Percentiles rank a stretch among this genome's conserved stretches.
Evolutionary conservation across 2,329 filamentous ascomycete genomes (phyloP).

Genomic region (Pseudogymnoascus sp.): DNA sequence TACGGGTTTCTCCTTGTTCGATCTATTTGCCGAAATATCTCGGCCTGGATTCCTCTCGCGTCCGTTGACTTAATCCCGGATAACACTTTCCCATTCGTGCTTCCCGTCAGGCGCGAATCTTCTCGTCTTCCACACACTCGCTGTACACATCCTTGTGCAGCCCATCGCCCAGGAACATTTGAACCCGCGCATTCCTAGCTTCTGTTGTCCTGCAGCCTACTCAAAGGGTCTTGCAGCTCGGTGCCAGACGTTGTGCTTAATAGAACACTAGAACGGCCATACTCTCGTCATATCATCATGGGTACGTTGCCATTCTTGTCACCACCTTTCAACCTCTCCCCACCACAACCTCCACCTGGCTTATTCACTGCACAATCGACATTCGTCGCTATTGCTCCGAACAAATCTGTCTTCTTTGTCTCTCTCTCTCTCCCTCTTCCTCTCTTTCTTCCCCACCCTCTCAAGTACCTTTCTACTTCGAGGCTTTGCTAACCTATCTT

Average conservation of each 20-base stretch:
- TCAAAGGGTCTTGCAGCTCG: slow-evolving; percentile 8
- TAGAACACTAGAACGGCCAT: background rate
- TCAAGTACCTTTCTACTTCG: background rate
- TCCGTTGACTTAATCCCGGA: background rate
- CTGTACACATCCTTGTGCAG: slow-evolving; percentile 10
- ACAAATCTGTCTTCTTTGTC: background rate
- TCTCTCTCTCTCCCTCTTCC: background rate
- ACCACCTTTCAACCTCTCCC: slow-evolving; percentile 1
- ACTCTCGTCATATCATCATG: slow-evolving; percentile 10
- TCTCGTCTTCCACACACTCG: background rate
- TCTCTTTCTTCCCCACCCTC: background rate
- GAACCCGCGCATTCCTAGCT: slow-evolving; percentile 8
- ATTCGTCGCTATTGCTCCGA: slow-evolving; percentile 8
- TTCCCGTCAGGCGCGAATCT: slow-evolving; percentile 7
- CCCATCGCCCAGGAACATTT: slow-evolving; percentile 2
- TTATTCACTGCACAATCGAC: slow-evolving; percentile 2
- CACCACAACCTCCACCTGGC: background rate
- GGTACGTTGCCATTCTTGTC: slow-evolving; percentile 9
- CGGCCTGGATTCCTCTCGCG: background rate
- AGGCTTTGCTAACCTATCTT: background rate
- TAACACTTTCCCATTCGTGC: slow-evolving; percentile 7
- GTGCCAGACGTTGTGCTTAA: slow-evolving; percentile 8
- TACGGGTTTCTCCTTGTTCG: background rate
- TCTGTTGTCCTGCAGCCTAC: slow-evolving; percentile 6
- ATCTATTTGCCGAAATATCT: background rate